Base-by-base conservation (phyloP, 805 yeast species). In the Jamesozyma hellenica region DNA sequence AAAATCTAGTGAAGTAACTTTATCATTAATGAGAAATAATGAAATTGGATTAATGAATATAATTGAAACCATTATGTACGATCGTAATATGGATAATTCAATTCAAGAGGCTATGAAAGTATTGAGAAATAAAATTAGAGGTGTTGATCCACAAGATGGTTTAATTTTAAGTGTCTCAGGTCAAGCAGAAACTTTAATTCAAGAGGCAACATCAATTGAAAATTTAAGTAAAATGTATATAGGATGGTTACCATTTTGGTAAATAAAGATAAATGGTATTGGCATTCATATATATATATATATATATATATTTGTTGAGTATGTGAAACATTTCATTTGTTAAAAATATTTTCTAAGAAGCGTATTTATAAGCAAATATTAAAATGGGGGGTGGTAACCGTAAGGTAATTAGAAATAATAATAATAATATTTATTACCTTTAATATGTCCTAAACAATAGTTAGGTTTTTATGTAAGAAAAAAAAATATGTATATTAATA, bases 51-150 rank as follows among this genome's bases (percentile, higher is more conserved):
- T 92, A 48, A 81, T 88, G 83, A 90, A 88, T 53, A 82, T 86
- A 34, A 70, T 94, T 52, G 97, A 92, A 60, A 83, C 96, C 1
- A 85, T 92, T 56, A 67, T 92, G 44, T 85, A 92, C 56, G 98
- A 92, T 41, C 47, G 58, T 36, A 54, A 50, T 35, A 77, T 85
- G 62, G 70, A 61, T 35, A 64, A 68, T 3, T 84, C 90, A 1
- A 47, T 58, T 0, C 79, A 79, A 45, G 73, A 73, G 10, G 92
- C 92, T 4, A 64, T 87, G 53, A 70, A 76, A 17, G 74, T 77
- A 3, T 77, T 87, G 29, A 67, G 94, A 44, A 71, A 84, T 47
- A 88, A 88, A 53, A 76, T 90, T 35, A 71, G 92, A 51, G 96
- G 96, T 13, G 74, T 87, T 30, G 67, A 83, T 42, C 83, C 81